These are phyloP conservation scores for Iberis pinnata DNA, from an alignment of 345 rosid genomes.

Conservation along the genomic window DNA sequence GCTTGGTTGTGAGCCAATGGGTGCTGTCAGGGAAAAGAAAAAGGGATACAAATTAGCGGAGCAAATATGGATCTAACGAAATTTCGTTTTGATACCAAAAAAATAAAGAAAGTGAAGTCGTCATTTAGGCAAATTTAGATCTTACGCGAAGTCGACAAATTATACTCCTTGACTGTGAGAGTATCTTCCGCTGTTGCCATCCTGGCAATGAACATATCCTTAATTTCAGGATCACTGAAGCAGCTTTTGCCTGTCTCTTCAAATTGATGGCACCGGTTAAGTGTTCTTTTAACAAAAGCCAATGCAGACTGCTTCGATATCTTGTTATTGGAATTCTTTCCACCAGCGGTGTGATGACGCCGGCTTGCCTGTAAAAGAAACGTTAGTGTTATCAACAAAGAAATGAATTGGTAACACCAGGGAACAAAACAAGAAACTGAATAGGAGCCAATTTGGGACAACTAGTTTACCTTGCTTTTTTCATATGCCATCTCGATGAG, in stretches of 20 bases:
- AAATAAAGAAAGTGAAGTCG: too few relatives aligned
- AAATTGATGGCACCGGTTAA: slow-evolving; percentile 56
- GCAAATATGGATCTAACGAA: not conserved
- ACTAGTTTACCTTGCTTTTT: slow-evolving; percentile 57
- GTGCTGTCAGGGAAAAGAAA: slow-evolving; percentile 41
- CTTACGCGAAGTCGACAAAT: slow-evolving; percentile 25
- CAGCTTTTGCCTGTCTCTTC: slow-evolving; percentile 80
- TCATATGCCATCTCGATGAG: slow-evolving; percentile 75
- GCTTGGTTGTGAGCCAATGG: slow-evolving; percentile 52
- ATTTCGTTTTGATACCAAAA: not conserved
- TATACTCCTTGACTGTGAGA: slow-evolving; percentile 40
- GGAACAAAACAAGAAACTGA: not conserved
- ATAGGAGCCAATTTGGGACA: not conserved
- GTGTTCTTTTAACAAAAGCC: slow-evolving; percentile 63
- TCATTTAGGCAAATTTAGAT: not conserved
- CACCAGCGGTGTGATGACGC: slow-evolving; percentile 48
- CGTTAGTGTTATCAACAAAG: slow-evolving; percentile 11
- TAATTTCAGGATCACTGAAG: slow-evolving; percentile 66
- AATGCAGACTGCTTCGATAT: slow-evolving; percentile 75
- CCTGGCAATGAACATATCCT: slow-evolving; percentile 53
- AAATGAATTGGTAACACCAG: not conserved
- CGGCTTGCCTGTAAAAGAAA: slow-evolving; percentile 48
- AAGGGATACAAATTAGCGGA: slow-evolving; percentile 9
- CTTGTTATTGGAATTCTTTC: slow-evolving; percentile 72
- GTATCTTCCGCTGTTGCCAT: slow-evolving; percentile 38